phyloP scores from a whole-genome alignment of 352 stramenopile genomes.

The Globisporangium perplexum region DNA sequence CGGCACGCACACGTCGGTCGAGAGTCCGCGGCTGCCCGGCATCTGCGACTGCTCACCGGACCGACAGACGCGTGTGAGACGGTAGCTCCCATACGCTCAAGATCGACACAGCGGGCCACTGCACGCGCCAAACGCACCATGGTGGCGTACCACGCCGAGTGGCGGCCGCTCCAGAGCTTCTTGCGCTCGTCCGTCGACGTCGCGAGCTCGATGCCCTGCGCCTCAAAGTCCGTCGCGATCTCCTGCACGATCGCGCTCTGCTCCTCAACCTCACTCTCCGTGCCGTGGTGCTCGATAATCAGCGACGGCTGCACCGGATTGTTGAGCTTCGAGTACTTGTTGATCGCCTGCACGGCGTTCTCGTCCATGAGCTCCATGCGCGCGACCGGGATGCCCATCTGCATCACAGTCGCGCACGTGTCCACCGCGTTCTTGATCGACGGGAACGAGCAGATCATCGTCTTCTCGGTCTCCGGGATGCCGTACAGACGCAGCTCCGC shows the following conservation, averaged over 20 bases:
- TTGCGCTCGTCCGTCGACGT: slow-evolving; percentile 68
- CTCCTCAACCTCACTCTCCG: slow-evolving; percentile 74
- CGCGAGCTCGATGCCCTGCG: slow-evolving; percentile 75
- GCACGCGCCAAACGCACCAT: slow-evolving; percentile 32
- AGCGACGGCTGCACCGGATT: slow-evolving; percentile 85
- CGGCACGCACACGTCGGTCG: slow-evolving; percentile 97
- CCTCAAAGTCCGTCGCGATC: slow-evolving; percentile 84
- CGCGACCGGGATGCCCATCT: slow-evolving; percentile 84
- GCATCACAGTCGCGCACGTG: slow-evolving; percentile 79
- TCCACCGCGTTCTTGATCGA: slow-evolving; percentile 85
- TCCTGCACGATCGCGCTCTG: slow-evolving; percentile 82
- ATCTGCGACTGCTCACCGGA: slow-evolving; percentile 52
- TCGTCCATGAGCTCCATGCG: slow-evolving; percentile 88
- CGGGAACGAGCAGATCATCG: slow-evolving; percentile 92
- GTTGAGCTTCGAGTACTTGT: slow-evolving; percentile 82
- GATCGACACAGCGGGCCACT: no score
- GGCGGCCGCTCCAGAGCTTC: slow-evolving; percentile 79
- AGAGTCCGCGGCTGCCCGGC: slow-evolving; percentile 75
- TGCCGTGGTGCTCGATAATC: slow-evolving; percentile 93
- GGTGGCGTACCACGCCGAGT: slow-evolving; percentile 83
- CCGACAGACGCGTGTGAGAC: background rate
- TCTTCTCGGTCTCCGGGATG: slow-evolving; percentile 87
- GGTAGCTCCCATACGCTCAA: background rate
- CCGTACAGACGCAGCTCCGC: slow-evolving; percentile 92
- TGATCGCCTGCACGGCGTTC: slow-evolving; percentile 69